A percentile compares a stretch with the other conserved stretches of the same genome.
These are phyloP conservation scores for Gorgonomyces haynaldii DNA, from an alignment of 192 early-diverging fungal species.

Conservation along the genomic window DNA sequence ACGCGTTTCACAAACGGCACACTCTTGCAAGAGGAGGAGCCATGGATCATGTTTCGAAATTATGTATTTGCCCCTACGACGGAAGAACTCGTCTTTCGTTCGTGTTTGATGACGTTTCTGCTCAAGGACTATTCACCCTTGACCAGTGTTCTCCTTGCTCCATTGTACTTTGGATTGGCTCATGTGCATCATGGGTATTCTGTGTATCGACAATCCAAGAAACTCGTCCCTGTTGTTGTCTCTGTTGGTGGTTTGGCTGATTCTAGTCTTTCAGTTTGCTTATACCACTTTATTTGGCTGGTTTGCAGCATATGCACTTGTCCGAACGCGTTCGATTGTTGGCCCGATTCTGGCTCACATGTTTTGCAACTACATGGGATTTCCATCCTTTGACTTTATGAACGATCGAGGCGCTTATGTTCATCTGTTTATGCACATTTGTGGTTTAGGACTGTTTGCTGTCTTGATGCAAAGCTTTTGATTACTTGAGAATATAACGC, in stretches of 20 bases:
- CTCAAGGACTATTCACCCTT: constrained; percentile 21
- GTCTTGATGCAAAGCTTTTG: too few species aligned
- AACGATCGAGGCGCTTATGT: not conserved
- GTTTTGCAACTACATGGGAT: constrained; percentile 68
- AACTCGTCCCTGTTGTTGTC: not conserved
- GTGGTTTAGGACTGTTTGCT: too few species aligned
- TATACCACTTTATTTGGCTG: constrained; percentile 75
- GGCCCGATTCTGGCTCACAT: constrained; percentile 46
- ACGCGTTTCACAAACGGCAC: constrained; percentile 24
- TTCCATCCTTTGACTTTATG: constrained; percentile 40
- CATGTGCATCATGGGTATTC: constrained; percentile 4
- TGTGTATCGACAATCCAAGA: not conserved
- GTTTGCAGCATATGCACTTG: constrained; percentile 56
- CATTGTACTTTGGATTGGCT: constrained; percentile 58
- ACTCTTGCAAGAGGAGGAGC: constrained; percentile 31
- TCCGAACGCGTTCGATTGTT: constrained; percentile 41
- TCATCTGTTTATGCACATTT: not conserved
- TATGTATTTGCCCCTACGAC: constrained; percentile 14
- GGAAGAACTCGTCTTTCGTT: constrained; percentile 67
- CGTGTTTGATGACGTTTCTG: constrained; percentile 49
- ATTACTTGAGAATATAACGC: too few species aligned
- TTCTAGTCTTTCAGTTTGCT: constrained; percentile 45
- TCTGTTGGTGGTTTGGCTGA: not conserved
- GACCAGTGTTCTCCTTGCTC: constrained; percentile 40
- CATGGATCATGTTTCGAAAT: constrained; percentile 18